A percentile compares a stretch with the other conserved stretches of the same genome.
Evolutionary conservation across 2,329 filamentous ascomycete genomes (phyloP).

Genomic region (Xylaria sp.): DNA sequence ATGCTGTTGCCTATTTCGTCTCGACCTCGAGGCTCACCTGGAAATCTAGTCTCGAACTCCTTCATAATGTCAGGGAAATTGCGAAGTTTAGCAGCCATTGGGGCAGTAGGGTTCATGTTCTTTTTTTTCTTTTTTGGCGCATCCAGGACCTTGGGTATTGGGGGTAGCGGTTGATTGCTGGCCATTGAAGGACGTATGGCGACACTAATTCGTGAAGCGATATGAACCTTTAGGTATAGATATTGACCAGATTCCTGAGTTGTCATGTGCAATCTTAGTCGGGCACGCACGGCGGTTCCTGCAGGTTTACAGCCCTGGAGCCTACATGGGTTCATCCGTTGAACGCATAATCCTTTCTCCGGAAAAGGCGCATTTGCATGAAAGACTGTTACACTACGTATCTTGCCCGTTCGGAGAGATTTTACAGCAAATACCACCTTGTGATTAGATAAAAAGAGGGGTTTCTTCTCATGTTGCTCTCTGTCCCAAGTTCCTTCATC

Average conservation of each 20-base stretch:
- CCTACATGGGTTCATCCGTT: too few species aligned
- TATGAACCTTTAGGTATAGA: background rate
- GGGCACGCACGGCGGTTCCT: background rate
- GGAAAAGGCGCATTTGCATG: background rate
- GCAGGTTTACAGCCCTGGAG: too few species aligned
- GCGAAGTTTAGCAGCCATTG: background rate
- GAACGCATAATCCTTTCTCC: background rate
- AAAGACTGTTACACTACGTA: background rate
- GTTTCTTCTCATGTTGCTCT: background rate
- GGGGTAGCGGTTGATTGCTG: too few species aligned
- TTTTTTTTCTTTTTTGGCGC: background rate
- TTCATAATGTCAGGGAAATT: slow-evolving; percentile 7
- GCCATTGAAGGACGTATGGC: background rate
- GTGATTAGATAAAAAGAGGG: background rate
- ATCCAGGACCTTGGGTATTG: background rate
- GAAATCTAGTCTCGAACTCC: slow-evolving; percentile 9
- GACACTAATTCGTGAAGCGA: too few species aligned
- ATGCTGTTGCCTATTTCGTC: slow-evolving; percentile 4
- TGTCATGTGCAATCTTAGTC: background rate
- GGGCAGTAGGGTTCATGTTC: background rate
- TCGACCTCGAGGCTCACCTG: background rate
- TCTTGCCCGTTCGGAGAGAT: background rate
- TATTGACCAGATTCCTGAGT: background rate
- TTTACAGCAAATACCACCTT: background rate
- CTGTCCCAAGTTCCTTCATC: background rate